Evolutionary conservation across 495 filamentous ascomycete genomes (phyloP).

Genomic region (Tirmania nivea): DNA sequence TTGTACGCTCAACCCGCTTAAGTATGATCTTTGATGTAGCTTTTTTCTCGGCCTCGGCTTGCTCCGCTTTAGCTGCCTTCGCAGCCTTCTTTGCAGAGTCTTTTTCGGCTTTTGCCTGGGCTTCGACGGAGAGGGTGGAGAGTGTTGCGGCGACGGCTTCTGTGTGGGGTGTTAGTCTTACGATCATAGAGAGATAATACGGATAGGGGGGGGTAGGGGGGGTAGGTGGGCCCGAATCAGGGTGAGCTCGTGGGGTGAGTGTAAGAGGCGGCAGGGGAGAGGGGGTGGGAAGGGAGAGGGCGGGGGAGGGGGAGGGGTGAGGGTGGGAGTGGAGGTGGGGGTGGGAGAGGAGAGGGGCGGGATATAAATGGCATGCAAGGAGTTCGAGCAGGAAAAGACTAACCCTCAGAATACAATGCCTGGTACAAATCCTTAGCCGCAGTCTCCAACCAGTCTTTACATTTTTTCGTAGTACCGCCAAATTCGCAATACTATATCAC

Average conservation of each 20-base stretch:
- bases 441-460: constrained; percentile 79
- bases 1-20: constrained; percentile 93
- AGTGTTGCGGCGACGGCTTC: constrained; percentile 67
- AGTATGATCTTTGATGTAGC: constrained; percentile 62
- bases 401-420: constrained; percentile 67
- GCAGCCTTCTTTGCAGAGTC: constrained; percentile 23
- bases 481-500: constrained; percentile 81
- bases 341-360: neutral
- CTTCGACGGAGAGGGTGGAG: constrained; percentile 64
- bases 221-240: too few relatives aligned
- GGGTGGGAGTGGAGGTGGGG: too few relatives aligned
- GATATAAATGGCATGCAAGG: neutral
- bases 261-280: too few relatives aligned
- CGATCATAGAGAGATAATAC: too few relatives aligned
- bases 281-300: neutral
- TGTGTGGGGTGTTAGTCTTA: constrained; percentile 18
- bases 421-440: constrained; percentile 49
- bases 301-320: too few relatives aligned
- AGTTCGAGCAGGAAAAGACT: constrained; percentile 2
- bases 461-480: constrained; percentile 93
- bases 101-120: constrained; percentile 53
- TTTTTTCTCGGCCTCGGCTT: constrained; percentile 50
- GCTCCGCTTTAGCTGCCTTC: constrained; percentile 76
- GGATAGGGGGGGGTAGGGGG: too few relatives aligned
- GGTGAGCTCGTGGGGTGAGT: too few relatives aligned